Conservation (phyloP, 2,329 filamentous ascomycete genomes). For the Aphanocladium album region DNA sequence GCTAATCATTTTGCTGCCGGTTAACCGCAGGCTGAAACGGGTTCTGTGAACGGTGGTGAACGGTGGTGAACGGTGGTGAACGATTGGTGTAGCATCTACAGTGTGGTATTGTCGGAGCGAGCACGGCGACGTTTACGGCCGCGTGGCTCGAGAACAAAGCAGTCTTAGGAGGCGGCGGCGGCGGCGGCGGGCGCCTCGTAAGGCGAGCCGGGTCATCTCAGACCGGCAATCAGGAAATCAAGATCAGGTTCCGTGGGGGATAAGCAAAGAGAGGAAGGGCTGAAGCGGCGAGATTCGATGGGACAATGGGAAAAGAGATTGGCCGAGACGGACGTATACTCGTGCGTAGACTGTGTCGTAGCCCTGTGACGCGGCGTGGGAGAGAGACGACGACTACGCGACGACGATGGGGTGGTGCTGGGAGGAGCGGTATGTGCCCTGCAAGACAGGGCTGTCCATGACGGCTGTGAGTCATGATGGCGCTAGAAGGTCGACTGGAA, state of each 20-base stretch:
- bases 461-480: background rate
- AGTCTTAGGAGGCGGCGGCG: too few species aligned
- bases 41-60: too few species aligned
- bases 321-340: constrained; percentile 4
- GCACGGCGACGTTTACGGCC: background rate
- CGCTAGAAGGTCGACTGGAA: background rate
- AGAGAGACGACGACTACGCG: constrained; percentile 1
- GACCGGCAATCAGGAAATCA: background rate
- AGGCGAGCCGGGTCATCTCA: background rate
- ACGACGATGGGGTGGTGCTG: background rate
- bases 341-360: constrained; percentile 10
- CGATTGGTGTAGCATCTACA: background rate
- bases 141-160: constrained; percentile 4
- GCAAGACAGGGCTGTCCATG: background rate
- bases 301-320: too few species aligned
- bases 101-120: background rate
- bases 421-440: background rate
- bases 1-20: background rate
- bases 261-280: background rate
- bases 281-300: background rate
- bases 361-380: constrained; percentile 10
- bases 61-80: too few species aligned
- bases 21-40: too few species aligned
- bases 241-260: background rate
- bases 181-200: constrained; percentile 3